phyloP scores from a whole-genome alignment of 2,329 filamentous ascomycete species.

The Hypocrella siamensis region DNA sequence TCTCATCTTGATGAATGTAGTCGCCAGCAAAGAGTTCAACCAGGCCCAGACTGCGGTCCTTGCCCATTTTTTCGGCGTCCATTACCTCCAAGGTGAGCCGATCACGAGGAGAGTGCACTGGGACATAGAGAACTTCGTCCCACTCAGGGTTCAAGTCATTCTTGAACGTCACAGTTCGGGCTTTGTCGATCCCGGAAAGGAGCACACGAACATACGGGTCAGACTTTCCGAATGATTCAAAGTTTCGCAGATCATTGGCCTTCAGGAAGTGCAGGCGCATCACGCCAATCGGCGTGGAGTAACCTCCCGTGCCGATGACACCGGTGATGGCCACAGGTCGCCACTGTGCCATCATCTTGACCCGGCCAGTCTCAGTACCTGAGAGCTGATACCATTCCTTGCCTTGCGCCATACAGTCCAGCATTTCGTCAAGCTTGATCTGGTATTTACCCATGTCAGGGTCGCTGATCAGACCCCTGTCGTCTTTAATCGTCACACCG shows the following conservation, averaged over 20 bases:
- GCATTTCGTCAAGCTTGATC: slow-evolving; percentile 86
- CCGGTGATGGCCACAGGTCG: slow-evolving; percentile 83
- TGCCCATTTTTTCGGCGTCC: slow-evolving; percentile 86
- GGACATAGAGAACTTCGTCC: slow-evolving; percentile 91
- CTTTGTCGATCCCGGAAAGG: slow-evolving; percentile 80
- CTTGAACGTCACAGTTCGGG: slow-evolving; percentile 83
- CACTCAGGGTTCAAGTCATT: slow-evolving; percentile 93
- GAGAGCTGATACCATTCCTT: slow-evolving; percentile 92
- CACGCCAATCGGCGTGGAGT: slow-evolving; percentile 85
- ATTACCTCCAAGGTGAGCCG: slow-evolving; percentile 84
- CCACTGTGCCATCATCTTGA: slow-evolving; percentile 87
- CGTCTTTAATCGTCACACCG: slow-evolving; percentile 88
- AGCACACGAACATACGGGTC: slow-evolving; percentile 86
- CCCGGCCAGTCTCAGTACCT: slow-evolving; percentile 66
- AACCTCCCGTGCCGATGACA: slow-evolving; percentile 67
- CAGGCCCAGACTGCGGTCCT: slow-evolving; percentile 74
- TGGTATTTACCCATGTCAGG: slow-evolving; percentile 83
- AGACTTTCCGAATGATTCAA: slow-evolving; percentile 92
- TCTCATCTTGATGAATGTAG: slow-evolving; percentile 62
- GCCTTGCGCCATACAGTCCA: slow-evolving; percentile 79
- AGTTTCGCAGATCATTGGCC: slow-evolving; percentile 70
- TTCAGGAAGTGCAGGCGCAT: slow-evolving; percentile 86
- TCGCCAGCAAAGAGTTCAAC: slow-evolving; percentile 65
- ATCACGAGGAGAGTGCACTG: slow-evolving; percentile 72
- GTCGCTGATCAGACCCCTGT: slow-evolving; percentile 70